Evolutionary conservation across 768 basidiomycete genomes (phyloP).

Genomic region (Leccinum truebloodii): DNA sequence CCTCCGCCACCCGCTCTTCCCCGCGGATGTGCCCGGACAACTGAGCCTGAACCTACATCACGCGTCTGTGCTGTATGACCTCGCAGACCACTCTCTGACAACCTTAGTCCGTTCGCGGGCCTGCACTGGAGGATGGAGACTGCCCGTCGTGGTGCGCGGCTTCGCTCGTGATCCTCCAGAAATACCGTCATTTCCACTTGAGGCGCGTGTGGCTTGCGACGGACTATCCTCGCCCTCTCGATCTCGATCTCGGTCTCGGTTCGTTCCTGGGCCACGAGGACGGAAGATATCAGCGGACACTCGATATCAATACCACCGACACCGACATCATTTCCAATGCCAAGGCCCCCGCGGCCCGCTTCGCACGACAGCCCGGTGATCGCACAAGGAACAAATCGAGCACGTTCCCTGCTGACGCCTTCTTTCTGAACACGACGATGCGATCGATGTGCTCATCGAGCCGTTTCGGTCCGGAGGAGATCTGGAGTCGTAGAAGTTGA

Average conservation of each 20-base stretch:
- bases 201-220: constrained; percentile 55
- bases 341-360: background rate
- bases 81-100: constrained; percentile 41
- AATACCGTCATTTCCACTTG: constrained; percentile 21
- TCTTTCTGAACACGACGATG: constrained; percentile 45
- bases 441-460: constrained; percentile 42
- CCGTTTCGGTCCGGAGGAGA: constrained; percentile 46
- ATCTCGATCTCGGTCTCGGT: background rate
- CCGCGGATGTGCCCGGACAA: background rate
- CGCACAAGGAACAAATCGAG: constrained; percentile 37
- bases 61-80: constrained; percentile 40
- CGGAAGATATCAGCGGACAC: background rate
- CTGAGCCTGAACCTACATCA: constrained; percentile 38
- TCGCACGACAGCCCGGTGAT: background rate
- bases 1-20: constrained; percentile 48
- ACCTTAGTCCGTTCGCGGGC: constrained; percentile 43
- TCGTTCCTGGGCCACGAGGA: background rate
- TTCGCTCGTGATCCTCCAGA: constrained; percentile 45
- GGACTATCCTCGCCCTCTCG: constrained; percentile 40
- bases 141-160: constrained; percentile 50
- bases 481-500: constrained; percentile 42
- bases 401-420: constrained; percentile 41
- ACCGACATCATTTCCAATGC: background rate
- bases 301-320: background rate
- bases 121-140: constrained; percentile 64